Conservation (phyloP, 2,329 filamentous ascomycete genomes). For the Dendrostoma leiphaemia region DNA sequence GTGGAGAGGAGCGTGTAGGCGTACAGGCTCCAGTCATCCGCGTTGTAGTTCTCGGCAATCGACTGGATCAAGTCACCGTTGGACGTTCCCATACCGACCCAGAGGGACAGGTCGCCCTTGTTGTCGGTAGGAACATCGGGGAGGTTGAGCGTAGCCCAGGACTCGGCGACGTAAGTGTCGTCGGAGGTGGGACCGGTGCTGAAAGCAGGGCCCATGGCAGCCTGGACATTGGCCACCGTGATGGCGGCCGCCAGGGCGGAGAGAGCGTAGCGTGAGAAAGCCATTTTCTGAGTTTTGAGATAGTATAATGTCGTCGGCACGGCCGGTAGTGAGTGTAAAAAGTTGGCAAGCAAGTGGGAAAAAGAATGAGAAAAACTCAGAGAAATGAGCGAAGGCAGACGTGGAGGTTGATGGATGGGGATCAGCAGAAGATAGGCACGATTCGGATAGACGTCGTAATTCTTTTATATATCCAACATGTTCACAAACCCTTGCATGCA, state of each 20-base stretch:
- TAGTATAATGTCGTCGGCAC: background rate
- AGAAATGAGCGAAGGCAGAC: too few relatives aligned
- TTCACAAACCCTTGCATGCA: background rate
- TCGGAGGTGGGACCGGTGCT: conserved; percentile 41
- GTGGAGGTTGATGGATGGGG: too few relatives aligned
- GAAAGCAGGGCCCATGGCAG: conserved; percentile 36
- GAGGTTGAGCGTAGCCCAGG: conserved; percentile 41
- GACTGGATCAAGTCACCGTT: conserved; percentile 46
- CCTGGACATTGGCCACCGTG: conserved; percentile 22
- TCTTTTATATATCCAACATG: background rate
- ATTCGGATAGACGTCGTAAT: too few relatives aligned
- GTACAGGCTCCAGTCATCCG: conserved; percentile 37
- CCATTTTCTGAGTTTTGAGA: background rate
- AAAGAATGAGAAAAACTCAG: background rate
- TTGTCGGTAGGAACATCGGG: conserved; percentile 35
- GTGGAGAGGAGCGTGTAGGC: conserved; percentile 40
- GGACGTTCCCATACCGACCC: conserved; percentile 48
- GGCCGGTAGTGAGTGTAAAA: conserved; percentile 15
- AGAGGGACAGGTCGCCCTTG: conserved; percentile 38
- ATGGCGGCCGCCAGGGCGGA: conserved; percentile 11
- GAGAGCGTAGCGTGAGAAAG: conserved; percentile 8
- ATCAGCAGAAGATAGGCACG: too few relatives aligned
- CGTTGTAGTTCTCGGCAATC: conserved; percentile 36
- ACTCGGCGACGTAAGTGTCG: conserved; percentile 40
- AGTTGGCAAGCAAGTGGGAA: background rate